These are phyloP conservation scores for Torrubiellomyces zombiae DNA, from an alignment of 2,329 filamentous ascomycete genomes.

Conservation along the genomic window DNA sequence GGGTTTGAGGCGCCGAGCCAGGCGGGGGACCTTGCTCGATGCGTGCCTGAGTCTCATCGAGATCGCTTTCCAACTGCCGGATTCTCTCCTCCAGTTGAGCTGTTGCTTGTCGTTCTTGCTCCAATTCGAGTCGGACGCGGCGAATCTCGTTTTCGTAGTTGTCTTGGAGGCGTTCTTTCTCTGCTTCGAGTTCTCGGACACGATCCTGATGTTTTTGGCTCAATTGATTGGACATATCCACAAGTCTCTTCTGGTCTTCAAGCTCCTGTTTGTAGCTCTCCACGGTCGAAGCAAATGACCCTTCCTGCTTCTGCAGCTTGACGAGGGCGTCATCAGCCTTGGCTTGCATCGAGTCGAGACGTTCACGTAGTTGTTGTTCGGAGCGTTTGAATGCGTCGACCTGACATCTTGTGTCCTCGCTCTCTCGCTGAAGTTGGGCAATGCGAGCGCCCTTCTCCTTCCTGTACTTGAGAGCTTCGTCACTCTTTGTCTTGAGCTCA, in stretches of 20 bases:
- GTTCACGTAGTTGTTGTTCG: constrained; percentile 63
- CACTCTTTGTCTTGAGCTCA: constrained; percentile 78
- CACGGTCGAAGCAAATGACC: constrained; percentile 64
- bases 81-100: constrained; percentile 29
- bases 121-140: constrained; percentile 38
- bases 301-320: constrained; percentile 72
- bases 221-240: constrained; percentile 65
- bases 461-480: constrained; percentile 74
- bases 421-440: constrained; percentile 70
- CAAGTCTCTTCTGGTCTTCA: constrained; percentile 63
- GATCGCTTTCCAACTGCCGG: constrained; percentile 33
- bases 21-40: constrained; percentile 24
- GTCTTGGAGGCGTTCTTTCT: constrained; percentile 43
- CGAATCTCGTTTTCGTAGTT: constrained; percentile 45
- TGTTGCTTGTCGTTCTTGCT: constrained; percentile 32
- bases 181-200: constrained; percentile 51
- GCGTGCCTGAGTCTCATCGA: constrained; percentile 35
- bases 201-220: constrained; percentile 55
- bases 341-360: constrained; percentile 67
- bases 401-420: constrained; percentile 67
- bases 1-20: constrained; percentile 42
- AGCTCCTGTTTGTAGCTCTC: constrained; percentile 78
- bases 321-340: constrained; percentile 74
- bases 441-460: constrained; percentile 91
- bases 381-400: constrained; percentile 64